Evolutionary conservation across 306 rosid genomes (phyloP).

Genomic region (Luffa aegyptiaca): DNA sequence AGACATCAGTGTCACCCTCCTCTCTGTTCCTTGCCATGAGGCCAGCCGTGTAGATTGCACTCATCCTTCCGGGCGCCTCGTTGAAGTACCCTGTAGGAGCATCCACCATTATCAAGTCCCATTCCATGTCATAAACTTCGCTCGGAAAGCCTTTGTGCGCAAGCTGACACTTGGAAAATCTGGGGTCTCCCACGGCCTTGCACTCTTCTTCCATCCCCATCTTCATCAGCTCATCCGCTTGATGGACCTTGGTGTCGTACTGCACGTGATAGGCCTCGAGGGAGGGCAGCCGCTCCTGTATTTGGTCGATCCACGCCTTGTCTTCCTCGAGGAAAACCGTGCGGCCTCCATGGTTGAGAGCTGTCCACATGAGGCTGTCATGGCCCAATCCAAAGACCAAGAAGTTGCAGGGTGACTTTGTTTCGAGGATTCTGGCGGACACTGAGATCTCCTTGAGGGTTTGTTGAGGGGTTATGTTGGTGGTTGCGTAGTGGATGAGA

Average conservation of each 20-base stretch:
- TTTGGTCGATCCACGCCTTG: constrained; percentile 60
- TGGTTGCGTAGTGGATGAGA: constrained; percentile 70
- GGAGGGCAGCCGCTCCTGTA: constrained; percentile 30
- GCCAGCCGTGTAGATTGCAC: constrained; percentile 84
- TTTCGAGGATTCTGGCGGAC: constrained; percentile 43
- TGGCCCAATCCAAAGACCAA: constrained; percentile 79
- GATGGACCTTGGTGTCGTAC: constrained; percentile 63
- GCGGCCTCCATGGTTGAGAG: constrained; percentile 80
- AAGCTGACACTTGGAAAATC: constrained; percentile 53
- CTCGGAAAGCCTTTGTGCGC: constrained; percentile 58
- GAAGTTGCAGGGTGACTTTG: constrained; percentile 80
- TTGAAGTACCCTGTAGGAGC: constrained; percentile 81
- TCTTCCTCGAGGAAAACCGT: constrained; percentile 84
- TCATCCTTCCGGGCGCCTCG: constrained; percentile 87
- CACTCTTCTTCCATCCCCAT: constrained; percentile 42
- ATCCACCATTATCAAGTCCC: constrained; percentile 97
- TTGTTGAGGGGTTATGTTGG: constrained; percentile 85
- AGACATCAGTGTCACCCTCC: constrained; percentile 70
- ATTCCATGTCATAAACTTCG: constrained; percentile 59
- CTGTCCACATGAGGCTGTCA: constrained; percentile 90
- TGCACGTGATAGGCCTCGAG: constrained; percentile 61
- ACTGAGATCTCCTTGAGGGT: constrained; percentile 63
- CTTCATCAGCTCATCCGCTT: constrained; percentile 47
- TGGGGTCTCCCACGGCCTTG: constrained; percentile 48
- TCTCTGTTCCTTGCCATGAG: constrained; percentile 75